A percentile compares a stretch with the other conserved stretches of the same genome.
phyloP scores from a whole-genome alignment of 192 early-diverging fungal species.

The Piromyces finnis region DNA sequence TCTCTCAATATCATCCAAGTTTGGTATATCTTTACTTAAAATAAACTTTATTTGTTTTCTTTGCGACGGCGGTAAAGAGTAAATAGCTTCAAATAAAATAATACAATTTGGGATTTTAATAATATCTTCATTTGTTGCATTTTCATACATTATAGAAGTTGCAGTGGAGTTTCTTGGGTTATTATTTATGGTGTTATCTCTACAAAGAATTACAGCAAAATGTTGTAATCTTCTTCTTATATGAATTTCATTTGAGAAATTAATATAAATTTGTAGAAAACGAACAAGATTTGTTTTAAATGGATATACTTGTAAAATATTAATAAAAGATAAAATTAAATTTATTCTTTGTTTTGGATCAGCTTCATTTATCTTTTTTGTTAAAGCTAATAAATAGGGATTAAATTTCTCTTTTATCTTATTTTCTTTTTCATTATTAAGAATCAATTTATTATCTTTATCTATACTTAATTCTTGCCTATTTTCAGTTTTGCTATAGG shows the following conservation, averaged over 20 bases:
- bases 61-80: neutral
- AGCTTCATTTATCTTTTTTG: neutral
- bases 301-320: neutral
- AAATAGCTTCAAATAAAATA: neutral
- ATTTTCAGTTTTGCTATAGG: neutral
- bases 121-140: neutral
- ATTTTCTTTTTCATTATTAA: neutral
- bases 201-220: neutral
- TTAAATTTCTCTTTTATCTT: neutral
- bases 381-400: neutral
- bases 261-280: neutral
- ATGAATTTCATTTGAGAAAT: neutral
- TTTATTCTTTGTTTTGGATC: neutral
- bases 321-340: neutral
- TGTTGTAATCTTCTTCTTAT: neutral
- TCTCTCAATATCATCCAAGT: neutral
- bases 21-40: neutral
- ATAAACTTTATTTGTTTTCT: neutral
- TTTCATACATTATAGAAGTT: neutral
- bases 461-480: neutral
- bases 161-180: neutral
- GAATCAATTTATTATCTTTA: neutral
- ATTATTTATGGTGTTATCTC: neutral
- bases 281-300: neutral
- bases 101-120: neutral